Evolutionary conservation across 352 stramenopile genomes (phyloP), one percentile per base, ranked within the genome.

Genomic region (Blastocystis sp.): DNA sequence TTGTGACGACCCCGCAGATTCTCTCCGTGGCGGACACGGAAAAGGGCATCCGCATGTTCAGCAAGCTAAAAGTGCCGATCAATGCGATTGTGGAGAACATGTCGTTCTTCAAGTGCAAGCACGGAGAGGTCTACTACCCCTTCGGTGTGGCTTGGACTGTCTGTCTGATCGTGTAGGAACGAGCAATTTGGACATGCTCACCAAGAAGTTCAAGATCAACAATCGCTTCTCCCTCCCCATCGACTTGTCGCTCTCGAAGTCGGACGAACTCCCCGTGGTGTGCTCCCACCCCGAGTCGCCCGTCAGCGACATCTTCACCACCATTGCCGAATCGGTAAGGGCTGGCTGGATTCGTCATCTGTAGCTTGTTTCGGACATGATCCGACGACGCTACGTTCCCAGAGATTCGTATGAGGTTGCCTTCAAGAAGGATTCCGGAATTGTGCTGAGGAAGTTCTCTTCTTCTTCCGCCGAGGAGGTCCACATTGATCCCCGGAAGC

Each of bases 31-130:
- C 98, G 33, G 98, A 99, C 91, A 97, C 99, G 13, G 96, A 98
- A 70, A 98, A 98, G 90, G 81, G 81, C 19, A 85, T 80, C n/a
- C 88, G 79, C 26, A 70, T 71, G 60, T 90, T 79, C 62, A 81
- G 50, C 24, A 85, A 89, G 65, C 65, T 91, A 6, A 67, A 95
- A 93, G 95, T 99, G 55, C 96, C 96, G 74, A 98, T 95, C 9
- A 92, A 97, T 4, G 96, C 96, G 16, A 94, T 99, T 16, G 98
- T 99, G 3, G 96, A 99, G 90, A 99, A 99, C 92, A 99, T 99
- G 97, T 95, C 96, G 26, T 99, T 98, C 88, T 93, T 96, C 92
- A 93, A 94, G 35, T 91, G 90, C 66, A 63, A 91, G 21, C 90
- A 93, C 62, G 91, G 91, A 2, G 82, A 92, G 26, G 13, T 37